Evolutionary conservation across 768 basidiomycete genomes (phyloP).

Genomic region (Mycena haematopus): DNA sequence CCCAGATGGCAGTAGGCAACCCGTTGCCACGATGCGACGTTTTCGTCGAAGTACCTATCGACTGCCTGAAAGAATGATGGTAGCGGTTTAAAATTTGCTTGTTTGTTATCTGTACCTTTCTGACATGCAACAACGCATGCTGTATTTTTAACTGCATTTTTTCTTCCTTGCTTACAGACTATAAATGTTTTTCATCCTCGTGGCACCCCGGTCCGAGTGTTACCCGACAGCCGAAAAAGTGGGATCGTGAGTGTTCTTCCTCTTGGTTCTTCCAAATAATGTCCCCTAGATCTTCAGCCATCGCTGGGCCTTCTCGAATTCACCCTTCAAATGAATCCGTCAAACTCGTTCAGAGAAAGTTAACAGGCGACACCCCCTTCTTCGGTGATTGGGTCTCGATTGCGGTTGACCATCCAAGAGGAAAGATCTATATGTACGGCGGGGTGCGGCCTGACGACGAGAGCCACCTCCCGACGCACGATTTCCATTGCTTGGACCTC

Average conservation of each 20-base stretch:
- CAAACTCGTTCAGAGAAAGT: background rate
- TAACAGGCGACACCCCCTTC: conserved; percentile 31
- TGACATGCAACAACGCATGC: background rate
- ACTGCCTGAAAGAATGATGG: conserved; percentile 1
- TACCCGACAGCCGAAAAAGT: too few relatives aligned
- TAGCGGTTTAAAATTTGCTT: too few relatives aligned
- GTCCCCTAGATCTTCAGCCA: too few relatives aligned
- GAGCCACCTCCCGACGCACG: conserved; percentile 24
- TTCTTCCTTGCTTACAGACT: too few relatives aligned
- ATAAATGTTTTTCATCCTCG: too few relatives aligned
- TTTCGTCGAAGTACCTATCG: conserved; percentile 5
- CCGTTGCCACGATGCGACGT: conserved; percentile 13
- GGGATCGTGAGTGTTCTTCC: too few relatives aligned
- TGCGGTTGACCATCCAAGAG: conserved; percentile 28
- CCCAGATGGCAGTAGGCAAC: conserved; percentile 28
- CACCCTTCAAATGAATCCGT: background rate
- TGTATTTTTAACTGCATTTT: too few relatives aligned
- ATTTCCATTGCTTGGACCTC: conserved; percentile 34
- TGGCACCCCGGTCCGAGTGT: too few relatives aligned
- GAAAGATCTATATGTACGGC: conserved; percentile 33
- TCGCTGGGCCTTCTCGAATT: background rate
- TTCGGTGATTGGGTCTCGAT: conserved; percentile 32
- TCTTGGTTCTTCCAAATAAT: too few relatives aligned
- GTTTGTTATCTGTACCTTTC: background rate
- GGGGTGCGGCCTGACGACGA: conserved; percentile 31